Evolutionary conservation across 2,329 filamentous ascomycete genomes (phyloP).

Genomic region (Cucurbitaria berberidis): DNA sequence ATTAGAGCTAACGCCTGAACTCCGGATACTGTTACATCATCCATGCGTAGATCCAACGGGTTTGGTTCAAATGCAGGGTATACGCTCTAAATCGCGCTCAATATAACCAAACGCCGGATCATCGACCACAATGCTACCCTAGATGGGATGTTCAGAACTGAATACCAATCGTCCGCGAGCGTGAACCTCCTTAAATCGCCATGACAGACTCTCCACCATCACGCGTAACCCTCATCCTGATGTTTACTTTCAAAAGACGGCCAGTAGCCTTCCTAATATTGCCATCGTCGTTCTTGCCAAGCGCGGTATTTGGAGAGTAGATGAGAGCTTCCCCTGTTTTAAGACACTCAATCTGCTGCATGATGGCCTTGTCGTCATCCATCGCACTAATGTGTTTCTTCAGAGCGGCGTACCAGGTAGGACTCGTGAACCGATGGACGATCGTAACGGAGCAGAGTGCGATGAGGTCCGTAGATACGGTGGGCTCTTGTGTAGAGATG

Average conservation of each 20-base stretch:
- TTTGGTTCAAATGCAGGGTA: neutral
- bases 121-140: neutral
- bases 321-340: slow-evolving; percentile 57
- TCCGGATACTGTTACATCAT: too few relatives aligned
- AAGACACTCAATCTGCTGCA: slow-evolving; percentile 57
- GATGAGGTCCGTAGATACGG: slow-evolving; percentile 69
- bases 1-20: too few relatives aligned
- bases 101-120: neutral
- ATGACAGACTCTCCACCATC: slow-evolving; percentile 62
- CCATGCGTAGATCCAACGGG: neutral
- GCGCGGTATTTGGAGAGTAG: slow-evolving; percentile 56
- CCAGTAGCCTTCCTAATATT: slow-evolving; percentile 14
- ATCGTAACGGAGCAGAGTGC: slow-evolving; percentile 75
- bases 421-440: slow-evolving; percentile 73
- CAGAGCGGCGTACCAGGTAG: slow-evolving; percentile 64
- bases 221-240: slow-evolving; percentile 32
- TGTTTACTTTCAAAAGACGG: slow-evolving; percentile 23
- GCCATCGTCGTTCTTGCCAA: slow-evolving; percentile 31
- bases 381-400: slow-evolving; percentile 53
- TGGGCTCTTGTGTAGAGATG: slow-evolving; percentile 80
- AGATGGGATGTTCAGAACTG: too few relatives aligned
- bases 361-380: slow-evolving; percentile 36
- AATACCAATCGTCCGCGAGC: neutral
- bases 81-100: neutral
- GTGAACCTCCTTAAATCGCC: slow-evolving; percentile 62